Evolutionary conservation across 768 basidiomycete genomes (phyloP), one percentile per base, ranked within the genome.

Genomic region (Gymnopilus junonius): DNA sequence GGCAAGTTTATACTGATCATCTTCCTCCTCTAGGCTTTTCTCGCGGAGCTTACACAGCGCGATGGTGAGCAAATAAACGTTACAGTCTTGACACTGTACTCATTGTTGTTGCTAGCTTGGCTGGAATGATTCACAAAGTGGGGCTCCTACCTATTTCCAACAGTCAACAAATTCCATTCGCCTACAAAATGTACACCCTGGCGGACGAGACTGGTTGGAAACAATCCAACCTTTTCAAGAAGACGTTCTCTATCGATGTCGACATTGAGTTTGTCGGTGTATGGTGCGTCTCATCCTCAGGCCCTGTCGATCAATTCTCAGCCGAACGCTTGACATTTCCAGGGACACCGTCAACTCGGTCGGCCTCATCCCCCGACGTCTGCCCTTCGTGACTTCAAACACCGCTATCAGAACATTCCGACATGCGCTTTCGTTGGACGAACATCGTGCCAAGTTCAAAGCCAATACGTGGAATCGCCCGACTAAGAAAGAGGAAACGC

Each of bases 381-480:
- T 86, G 0, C 85, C 85, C 1, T 86, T 86, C 66, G 80, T 81
- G 0, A 77, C 77, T 0, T 82, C 81, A 17, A 83, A 85, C 64
- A 80, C 78, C 4, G 77, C 77, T 46, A 79, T 86, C 39, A 73
- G 74, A 73, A 80, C 82, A 12, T 86, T 89, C 73, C 79, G 88
- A 14, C 88, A 90, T 51, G 87, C 87, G 0, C 67, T 89, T 14
- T 74, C 87, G 3, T 78, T 90, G 34, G 87, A 89, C 53, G 88
- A 88, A 59, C 80, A 77, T 6, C 80, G 87, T 1, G 79, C 83
- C 51, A 87, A 85, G 68, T 87, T 87, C 72, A 83, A 86, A 61
- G 77, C 81, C 0, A 83, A 83, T 58, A 65, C 76, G 0, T 85
- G 80, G 79, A 78, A 81, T 62, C 65, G 74, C 15, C 79, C 75